phyloP scores from a whole-genome alignment of 2,329 filamentous ascomycete genomes.

The Aureobasidium sp. region DNA sequence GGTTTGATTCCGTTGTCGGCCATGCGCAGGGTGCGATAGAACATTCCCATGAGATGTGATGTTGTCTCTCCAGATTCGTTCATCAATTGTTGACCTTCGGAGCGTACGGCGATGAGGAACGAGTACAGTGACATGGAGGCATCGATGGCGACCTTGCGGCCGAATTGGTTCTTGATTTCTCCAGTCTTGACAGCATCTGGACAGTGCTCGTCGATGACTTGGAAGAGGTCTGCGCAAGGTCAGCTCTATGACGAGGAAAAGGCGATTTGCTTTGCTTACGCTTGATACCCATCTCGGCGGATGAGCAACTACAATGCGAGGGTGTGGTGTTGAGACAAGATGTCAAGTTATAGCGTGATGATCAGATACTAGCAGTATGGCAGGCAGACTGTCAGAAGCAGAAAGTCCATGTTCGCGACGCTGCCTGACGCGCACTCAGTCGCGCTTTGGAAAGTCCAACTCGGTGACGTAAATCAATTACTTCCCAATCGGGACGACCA shows the following conservation, averaged over 20 bases:
- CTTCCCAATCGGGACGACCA: background rate
- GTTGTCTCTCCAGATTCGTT: slow-evolving; percentile 94
- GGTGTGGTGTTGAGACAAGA: background rate
- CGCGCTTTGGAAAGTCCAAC: background rate
- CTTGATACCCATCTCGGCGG: slow-evolving; percentile 32
- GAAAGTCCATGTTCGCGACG: slow-evolving; percentile 4
- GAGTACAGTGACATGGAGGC: slow-evolving; percentile 99
- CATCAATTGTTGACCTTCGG: slow-evolving; percentile 92
- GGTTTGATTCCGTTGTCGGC: slow-evolving; percentile 99
- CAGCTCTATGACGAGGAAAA: background rate
- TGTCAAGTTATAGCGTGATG: background rate
- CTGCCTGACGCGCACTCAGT: background rate
- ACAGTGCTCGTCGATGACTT: slow-evolving; percentile 54
- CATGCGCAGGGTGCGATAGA: slow-evolving; percentile 96
- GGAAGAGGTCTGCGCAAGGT: slow-evolving; percentile 33
- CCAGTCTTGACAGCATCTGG: slow-evolving; percentile 94
- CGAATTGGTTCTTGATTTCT: slow-evolving; percentile 98
- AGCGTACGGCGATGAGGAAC: slow-evolving; percentile 95
- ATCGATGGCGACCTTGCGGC: slow-evolving; percentile 94
- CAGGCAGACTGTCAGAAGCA: background rate
- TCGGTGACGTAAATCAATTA: slow-evolving; percentile 9
- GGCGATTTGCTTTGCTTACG: slow-evolving; percentile 19
- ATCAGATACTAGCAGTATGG: background rate
- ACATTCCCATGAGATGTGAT: slow-evolving; percentile 98
- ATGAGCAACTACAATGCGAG: background rate